Evolutionary conservation across 2,329 filamentous ascomycete genomes (phyloP), one percentile per base, ranked within the genome.

Genomic region (Metarhizium brunneum): DNA sequence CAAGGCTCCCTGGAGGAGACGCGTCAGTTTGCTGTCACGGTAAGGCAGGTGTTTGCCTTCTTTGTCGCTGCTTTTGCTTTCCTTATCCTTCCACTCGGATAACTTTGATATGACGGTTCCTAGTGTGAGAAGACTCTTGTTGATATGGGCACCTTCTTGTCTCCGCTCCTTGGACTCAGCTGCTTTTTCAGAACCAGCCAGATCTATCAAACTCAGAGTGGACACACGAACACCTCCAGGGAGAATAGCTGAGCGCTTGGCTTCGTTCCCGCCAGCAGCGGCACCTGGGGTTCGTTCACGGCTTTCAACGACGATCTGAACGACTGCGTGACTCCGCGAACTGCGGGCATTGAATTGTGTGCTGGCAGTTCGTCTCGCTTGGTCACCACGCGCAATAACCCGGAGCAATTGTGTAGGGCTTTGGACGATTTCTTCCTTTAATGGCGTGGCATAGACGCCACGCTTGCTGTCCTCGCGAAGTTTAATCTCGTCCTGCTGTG

Each of bases 341-440:
- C 92, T 97, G 63, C 92, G 85, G 20, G 92, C 83, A 67, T 99
- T 99, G 79, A 95, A 99, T 66, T 99, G 94, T 0, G 94, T 99
- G 69, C 92, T 96, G 56, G 90, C 90, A 1, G 91, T 95, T 64
- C 92, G 81, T 65, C 94, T 83, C 29, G 92, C 90, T 67, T 95
- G 85, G 68, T 99, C 94, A 65, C 94, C 94, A 55, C 92, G 83
- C 42, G 94, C 92, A 69, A 99, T 99, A 30, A 99, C 94, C 62
- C 94, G 84, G 47, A 99, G 76, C 32, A 99, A 80, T 69, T 99
- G 94, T 0, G 94, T 97, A 2, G 94, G 94, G 63, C 92, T 96
- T 71, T 99, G 94, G 35, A 99, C 94, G 63, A 99, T 99, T 69
- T 99, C 94, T 71, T 99, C 94, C 70, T 96, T 97, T 58, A 99